These are phyloP conservation scores for Acer yangbiense DNA, from an alignment of 345 rosid genomes.

Conservation along the genomic window DNA sequence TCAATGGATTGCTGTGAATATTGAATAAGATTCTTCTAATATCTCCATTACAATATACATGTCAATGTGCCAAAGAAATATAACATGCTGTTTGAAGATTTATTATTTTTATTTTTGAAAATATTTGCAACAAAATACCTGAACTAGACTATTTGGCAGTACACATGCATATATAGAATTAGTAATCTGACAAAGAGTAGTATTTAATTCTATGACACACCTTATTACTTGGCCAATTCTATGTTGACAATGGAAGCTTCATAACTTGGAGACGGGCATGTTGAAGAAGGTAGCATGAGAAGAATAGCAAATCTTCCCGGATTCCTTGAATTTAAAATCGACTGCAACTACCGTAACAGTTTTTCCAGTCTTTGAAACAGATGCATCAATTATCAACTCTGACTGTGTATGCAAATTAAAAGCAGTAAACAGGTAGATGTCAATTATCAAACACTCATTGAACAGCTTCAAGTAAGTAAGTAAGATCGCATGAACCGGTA, in stretches of 20 bases:
- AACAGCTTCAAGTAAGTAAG: too few species aligned
- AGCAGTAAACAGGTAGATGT: too few species aligned
- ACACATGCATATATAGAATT: background rate
- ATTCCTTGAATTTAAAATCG: conserved; percentile 56
- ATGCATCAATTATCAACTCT: conserved; percentile 62
- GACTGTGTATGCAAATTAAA: conserved; percentile 28
- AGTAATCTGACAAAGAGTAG: background rate
- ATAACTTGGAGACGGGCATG: conserved; percentile 36
- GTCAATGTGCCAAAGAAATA: too few species aligned
- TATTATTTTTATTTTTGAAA: too few species aligned
- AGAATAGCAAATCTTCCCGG: conserved; percentile 46
- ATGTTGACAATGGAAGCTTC: background rate
- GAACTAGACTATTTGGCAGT: background rate
- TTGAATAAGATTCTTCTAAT: too few species aligned
- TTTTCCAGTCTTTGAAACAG: conserved; percentile 67
- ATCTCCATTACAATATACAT: too few species aligned
- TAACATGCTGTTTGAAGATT: background rate
- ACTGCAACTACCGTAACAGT: conserved; percentile 58
- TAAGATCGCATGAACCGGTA: too few species aligned
- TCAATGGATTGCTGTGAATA: too few species aligned
- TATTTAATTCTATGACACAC: background rate
- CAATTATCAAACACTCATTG: too few species aligned
- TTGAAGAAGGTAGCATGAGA: conserved; percentile 72
- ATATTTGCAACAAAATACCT: background rate
- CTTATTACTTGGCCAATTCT: background rate